Evolutionary conservation across 441 rosid genomes (phyloP).

Genomic region (Mallotus repandus): DNA sequence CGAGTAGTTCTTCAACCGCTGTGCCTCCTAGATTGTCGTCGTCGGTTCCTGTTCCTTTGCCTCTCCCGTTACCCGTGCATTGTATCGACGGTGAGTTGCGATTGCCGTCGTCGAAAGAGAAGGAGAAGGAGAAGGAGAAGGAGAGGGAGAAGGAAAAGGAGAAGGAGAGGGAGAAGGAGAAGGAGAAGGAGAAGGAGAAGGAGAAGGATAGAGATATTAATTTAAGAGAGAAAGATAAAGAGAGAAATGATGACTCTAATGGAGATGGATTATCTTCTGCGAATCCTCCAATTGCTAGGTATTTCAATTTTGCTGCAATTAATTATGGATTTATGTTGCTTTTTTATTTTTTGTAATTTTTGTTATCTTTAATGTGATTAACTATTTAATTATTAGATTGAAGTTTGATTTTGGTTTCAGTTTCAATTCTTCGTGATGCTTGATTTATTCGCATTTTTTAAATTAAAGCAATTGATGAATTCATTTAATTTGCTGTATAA

Average conservation of each 20-base stretch:
- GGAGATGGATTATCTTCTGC: constrained; percentile 35
- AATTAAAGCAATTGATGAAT: not conserved
- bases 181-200: constrained; percentile 35
- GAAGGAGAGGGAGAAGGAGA: not conserved
- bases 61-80: constrained; percentile 43
- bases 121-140: not conserved
- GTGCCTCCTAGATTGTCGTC: constrained; percentile 28
- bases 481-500: too few relatives aligned
- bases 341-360: not conserved
- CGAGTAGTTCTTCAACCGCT: constrained; percentile 25
- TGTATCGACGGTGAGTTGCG: constrained; percentile 33
- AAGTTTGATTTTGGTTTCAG: not conserved
- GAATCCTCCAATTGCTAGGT: constrained; percentile 47
- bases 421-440: too few relatives aligned
- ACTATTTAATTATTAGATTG: not conserved
- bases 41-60: constrained; percentile 49
- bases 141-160: constrained; percentile 36
- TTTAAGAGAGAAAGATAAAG: constrained; percentile 28
- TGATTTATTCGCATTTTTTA: not conserved
- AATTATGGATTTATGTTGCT: not conserved
- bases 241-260: constrained; percentile 28
- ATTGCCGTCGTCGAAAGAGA: constrained; percentile 9
- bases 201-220: constrained; percentile 15
- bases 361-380: not conserved
- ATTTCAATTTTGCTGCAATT: too few relatives aligned